phyloP scores from a whole-genome alignment of 1,139 yeast species.

The Geotrichum klebahnii region DNA sequence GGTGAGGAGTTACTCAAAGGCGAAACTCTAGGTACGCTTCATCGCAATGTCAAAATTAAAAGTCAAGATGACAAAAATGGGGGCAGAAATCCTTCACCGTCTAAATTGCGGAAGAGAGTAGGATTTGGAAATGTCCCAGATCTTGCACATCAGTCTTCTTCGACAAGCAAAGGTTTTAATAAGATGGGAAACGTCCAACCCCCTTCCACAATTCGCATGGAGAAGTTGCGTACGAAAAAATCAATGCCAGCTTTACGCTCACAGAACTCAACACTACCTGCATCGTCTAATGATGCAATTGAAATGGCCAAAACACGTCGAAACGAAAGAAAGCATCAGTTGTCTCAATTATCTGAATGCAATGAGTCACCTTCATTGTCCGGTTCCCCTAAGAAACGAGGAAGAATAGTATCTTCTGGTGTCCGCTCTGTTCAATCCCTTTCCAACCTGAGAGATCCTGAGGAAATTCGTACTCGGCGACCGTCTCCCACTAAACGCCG shows the following conservation, averaged over 20 bases:
- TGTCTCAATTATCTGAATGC: not conserved
- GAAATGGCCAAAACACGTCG: slow-evolving; percentile 9
- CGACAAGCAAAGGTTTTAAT: not conserved
- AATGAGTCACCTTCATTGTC: too few relatives aligned
- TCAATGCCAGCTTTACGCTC: slow-evolving; percentile 18
- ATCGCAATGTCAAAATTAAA: slow-evolving; percentile 29
- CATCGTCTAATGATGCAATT: slow-evolving; percentile 17
- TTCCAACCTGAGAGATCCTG: slow-evolving; percentile 11
- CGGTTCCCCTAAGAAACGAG: too few relatives aligned
- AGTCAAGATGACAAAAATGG: not conserved
- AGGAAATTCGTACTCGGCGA: too few relatives aligned
- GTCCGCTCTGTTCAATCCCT: slow-evolving; percentile 13
- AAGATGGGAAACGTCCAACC: slow-evolving; percentile 1
- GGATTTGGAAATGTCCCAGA: slow-evolving; percentile 3
- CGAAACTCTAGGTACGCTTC: slow-evolving; percentile 22
- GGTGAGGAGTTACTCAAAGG: slow-evolving; percentile 21
- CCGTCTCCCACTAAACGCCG: slow-evolving; percentile 17
- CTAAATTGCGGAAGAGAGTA: slow-evolving; percentile 5
- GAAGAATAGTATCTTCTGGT: slow-evolving; percentile 3
- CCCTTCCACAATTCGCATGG: slow-evolving; percentile 9
- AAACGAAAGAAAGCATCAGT: not conserved
- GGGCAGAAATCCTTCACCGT: not conserved
- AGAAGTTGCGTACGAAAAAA: slow-evolving; percentile 17
- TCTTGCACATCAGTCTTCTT: not conserved
- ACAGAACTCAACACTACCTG: slow-evolving; percentile 11